Percentiles rank a stretch among this genome's conserved stretches.
Evolutionary conservation across 2,329 filamentous ascomycete genomes (phyloP).

Genomic region (Dactylellina cionopaga): DNA sequence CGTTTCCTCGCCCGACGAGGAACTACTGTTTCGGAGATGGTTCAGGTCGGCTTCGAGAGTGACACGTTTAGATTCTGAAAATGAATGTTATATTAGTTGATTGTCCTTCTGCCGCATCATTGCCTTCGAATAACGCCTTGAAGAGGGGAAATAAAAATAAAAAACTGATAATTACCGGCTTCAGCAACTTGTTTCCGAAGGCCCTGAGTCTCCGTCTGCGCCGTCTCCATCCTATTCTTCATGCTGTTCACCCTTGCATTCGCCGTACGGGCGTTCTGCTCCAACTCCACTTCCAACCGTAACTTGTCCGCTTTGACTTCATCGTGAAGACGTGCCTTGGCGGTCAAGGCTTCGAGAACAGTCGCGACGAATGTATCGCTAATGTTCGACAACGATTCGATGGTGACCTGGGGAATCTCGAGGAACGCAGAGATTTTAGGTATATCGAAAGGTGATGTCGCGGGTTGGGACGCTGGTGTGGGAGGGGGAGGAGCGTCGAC

Average conservation of each 20-base stretch:
- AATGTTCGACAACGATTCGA: slow-evolving; percentile 53
- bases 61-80: slow-evolving; percentile 77
- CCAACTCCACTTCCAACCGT: slow-evolving; percentile 88
- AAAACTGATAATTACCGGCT: slow-evolving; percentile 71
- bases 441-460: slow-evolving; percentile 48
- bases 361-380: slow-evolving; percentile 80
- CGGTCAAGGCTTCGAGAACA: slow-evolving; percentile 77
- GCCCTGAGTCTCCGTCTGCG: slow-evolving; percentile 82
- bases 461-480: slow-evolving; percentile 31
- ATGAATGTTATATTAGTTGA: slow-evolving; percentile 52
- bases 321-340: slow-evolving; percentile 84
- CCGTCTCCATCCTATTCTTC: slow-evolving; percentile 83
- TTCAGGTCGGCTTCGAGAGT: slow-evolving; percentile 84
- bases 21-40: slow-evolving; percentile 76
- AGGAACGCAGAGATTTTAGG: slow-evolving; percentile 56
- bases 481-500: slow-evolving; percentile 46
- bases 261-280: slow-evolving; percentile 83
- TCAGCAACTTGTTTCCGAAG: slow-evolving; percentile 81
- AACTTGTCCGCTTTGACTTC: slow-evolving; percentile 86
- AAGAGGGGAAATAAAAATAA: not conserved
- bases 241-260: slow-evolving; percentile 84
- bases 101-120: too few species aligned
- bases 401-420: slow-evolving; percentile 53
- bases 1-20: slow-evolving; percentile 77
- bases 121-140: too few species aligned